phyloP scores from a whole-genome alignment of 208 protist genomes.

The Crithidia sp. region DNA sequence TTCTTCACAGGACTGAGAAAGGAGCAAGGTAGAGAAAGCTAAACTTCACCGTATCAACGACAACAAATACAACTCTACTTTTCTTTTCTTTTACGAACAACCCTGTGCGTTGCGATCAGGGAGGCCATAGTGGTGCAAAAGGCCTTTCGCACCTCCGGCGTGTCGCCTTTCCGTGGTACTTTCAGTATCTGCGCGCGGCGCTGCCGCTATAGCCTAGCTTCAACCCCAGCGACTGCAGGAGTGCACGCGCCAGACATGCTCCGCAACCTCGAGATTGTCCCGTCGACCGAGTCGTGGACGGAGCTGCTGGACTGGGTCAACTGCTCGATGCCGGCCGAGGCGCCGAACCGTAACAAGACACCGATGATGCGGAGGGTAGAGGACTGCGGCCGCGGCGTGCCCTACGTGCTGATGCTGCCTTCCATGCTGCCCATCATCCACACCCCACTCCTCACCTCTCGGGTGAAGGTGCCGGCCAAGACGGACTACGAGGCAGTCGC shows the following conservation, averaged over 20 bases:
- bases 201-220: too few species aligned
- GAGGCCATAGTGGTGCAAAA: too few species aligned
- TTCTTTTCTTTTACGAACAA: too few species aligned
- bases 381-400: slow-evolving; percentile 86
- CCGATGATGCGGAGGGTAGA: slow-evolving; percentile 74
- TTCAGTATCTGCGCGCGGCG: too few species aligned
- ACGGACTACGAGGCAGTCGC: slow-evolving; percentile 96
- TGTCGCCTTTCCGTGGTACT: too few species aligned
- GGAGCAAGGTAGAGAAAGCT: too few species aligned
- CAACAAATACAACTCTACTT: too few species aligned
- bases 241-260: slow-evolving; percentile 23
- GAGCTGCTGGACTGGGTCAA: slow-evolving; percentile 88
- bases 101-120: too few species aligned
- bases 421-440: slow-evolving; percentile 84
- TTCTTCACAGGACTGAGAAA: too few species aligned
- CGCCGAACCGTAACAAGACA: slow-evolving; percentile 37
- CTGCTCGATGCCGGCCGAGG: slow-evolving; percentile 38
- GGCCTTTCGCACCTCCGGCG: too few species aligned
- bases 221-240: too few species aligned
- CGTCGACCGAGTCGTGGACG: slow-evolving; percentile 57
- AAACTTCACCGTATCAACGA: too few species aligned
- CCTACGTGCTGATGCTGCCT: slow-evolving; percentile 95
- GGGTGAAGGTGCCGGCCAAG: slow-evolving; percentile 87
- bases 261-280: slow-evolving; percentile 48
- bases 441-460: slow-evolving; percentile 82